Evolutionary conservation across 495 filamentous ascomycete genomes (phyloP), one percentile per base, ranked within the genome.

Genomic region (Xylaria flabelliformis): DNA sequence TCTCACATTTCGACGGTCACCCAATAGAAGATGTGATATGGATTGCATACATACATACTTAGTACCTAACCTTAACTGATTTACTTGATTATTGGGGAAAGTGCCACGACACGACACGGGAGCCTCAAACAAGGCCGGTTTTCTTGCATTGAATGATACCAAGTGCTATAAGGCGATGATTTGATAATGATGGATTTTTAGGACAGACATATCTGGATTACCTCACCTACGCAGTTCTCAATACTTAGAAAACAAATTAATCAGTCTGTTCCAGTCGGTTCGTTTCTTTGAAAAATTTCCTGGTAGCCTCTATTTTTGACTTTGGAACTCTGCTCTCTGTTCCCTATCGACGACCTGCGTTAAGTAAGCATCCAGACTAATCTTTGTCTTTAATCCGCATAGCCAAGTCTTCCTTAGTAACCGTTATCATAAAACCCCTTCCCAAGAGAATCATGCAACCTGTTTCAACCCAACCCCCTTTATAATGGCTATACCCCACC

Each of bases 131-230:
- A 19, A 41, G 62, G 41, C n/a, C 29, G 21, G 44, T 66, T 34
- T 66, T 66, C 44, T 67, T 53, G 46, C 46, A 10, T 67, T 53
- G 12, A 29, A 53, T 51, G 64, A 67, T 67, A 67, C 64, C 64
- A 53, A 51, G 15, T 19, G 6, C 12, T 24, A 9, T 12, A 51
- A 53, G 9, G 29, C 63, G 19, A 9, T 48, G 7, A 13, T 32
- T 48, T n/a, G n/a, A 64, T 29, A 44, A 17, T 44, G 26, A 24
- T 44, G 36, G 34, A 4, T 12, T 39, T 61, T 61, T 2, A 6
- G 32, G 58, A 24, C 34, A 13, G 39, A 13, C 19, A 61, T n/a
- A 24, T 51, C 9, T 9, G 4, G 26, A 3, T 58, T 19, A 29
- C 4, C 17, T 29, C 32, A 58, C 53, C 26, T n/a, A 36, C 29